Evolutionary conservation across 2,329 filamentous ascomycete species (phyloP), one percentile per base, ranked within the genome.

Genomic region (Cladosporium velox): DNA sequence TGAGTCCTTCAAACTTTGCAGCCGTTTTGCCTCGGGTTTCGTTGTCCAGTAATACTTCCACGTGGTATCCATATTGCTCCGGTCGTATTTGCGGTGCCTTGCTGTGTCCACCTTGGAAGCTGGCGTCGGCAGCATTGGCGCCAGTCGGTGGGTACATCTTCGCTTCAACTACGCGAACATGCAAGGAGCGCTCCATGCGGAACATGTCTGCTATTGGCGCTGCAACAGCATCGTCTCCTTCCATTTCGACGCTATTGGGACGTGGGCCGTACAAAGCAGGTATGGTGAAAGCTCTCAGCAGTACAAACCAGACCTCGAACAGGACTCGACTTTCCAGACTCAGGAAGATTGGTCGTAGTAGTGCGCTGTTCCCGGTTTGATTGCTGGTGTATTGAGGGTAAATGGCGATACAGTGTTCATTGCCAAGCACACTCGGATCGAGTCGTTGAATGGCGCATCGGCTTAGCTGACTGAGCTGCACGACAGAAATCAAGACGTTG

Each of bases 261-360:
- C 65, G 74, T 68, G 82, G 80, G 1, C 89, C 91, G 75, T 97
- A 98, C 14, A 98, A 84, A 72, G 97, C 93, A 0, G 95, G 94
- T 55, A 96, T 89, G 0, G 94, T 92, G 77, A 97, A 97, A 0
- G 94, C 93, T 68, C 94, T 88, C 34, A 99, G 79, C 11, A 99
- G 82, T 7, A 97, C 93, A 73, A 96, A 94, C 95, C 95, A 99
- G 14, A 97, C 95, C 76, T 99, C 95, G 73, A 96, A 97, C n/a
- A 96, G 83, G 7, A 96, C 88, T 51, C 93, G 87, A 30, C 88
- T 93, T 71, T 98, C 94, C 54, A 97, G 80, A 3, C 92, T 91
- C 38, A 99, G 83, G 75, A 96, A 97, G 41, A 98, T 89, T 0
- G 95, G 94, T n/a, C 91, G 88, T 67, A 92, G 89, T 32, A 94